phyloP scores from a whole-genome alignment of 2,329 filamentous ascomycete genomes.

The Calycina marina region DNA sequence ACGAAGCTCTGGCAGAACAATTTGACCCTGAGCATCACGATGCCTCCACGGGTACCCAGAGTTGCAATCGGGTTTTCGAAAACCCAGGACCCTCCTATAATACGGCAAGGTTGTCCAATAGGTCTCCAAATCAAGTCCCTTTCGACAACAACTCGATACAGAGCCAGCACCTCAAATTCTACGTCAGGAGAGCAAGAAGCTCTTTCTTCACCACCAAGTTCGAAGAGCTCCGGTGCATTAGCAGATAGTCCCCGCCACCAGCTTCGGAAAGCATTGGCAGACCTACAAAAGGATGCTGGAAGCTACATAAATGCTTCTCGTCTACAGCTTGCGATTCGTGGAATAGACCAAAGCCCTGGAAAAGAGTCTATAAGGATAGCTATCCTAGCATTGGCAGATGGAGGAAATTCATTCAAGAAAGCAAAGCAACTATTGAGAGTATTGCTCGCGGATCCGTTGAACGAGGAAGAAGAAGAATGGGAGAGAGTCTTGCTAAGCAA shows the following conservation, averaged over 20 bases:
- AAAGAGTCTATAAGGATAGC: constrained; percentile 44
- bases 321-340: constrained; percentile 55
- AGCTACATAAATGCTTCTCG: constrained; percentile 53
- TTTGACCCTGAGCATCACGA: constrained; percentile 14
- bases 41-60: constrained; percentile 21
- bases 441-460: constrained; percentile 55
- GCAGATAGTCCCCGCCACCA: no score
- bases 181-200: no score
- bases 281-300: constrained; percentile 45
- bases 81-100: no score
- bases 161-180: no score
- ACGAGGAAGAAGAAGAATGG: constrained; percentile 46
- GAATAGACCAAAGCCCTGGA: constrained; percentile 41
- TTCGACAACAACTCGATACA: no score
- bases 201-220: no score
- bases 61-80: constrained; percentile 10
- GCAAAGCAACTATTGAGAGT: constrained; percentile 54
- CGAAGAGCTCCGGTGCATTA: no score
- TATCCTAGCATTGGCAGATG: constrained; percentile 32
- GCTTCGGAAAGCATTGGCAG: constrained; percentile 31
- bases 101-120: no score
- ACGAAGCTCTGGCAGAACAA: no score
- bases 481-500: constrained; percentile 39
- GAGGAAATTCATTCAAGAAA: constrained; percentile 26
- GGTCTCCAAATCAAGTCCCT: no score